phyloP scores from a whole-genome alignment of 345 rosid genomes.

The Chamaenerion angustifolium region DNA sequence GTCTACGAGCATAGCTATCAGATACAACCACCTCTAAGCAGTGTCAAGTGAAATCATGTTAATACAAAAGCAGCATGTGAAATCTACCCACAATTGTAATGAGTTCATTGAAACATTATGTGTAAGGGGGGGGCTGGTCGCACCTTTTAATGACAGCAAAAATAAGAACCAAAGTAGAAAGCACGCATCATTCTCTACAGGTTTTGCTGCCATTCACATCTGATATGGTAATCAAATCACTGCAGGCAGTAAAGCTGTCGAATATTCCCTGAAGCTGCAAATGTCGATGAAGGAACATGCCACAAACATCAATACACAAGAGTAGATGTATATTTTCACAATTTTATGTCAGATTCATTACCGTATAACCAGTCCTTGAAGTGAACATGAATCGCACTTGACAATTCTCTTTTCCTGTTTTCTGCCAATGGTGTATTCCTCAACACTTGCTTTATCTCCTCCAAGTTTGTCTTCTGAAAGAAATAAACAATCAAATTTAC shows the following conservation, averaged over 20 bases:
- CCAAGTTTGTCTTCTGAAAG: constrained; percentile 59
- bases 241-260: constrained; percentile 98
- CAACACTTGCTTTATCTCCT: constrained; percentile 58
- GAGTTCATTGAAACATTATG: too few species aligned
- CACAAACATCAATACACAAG: neutral
- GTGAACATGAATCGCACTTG: constrained; percentile 74
- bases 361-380: constrained; percentile 98
- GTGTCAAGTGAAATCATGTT: too few species aligned
- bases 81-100: too few species aligned
- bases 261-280: constrained; percentile 85
- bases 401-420: constrained; percentile 72
- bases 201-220: constrained; percentile 20
- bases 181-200: constrained; percentile 4
- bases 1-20: too few species aligned
- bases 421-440: constrained; percentile 76
- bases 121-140: too few species aligned
- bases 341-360: constrained; percentile 13
- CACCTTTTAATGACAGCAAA: too few species aligned
- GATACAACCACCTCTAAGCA: too few species aligned
- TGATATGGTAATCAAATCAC: constrained; percentile 21
- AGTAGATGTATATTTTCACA: too few species aligned
- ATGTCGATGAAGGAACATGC: neutral
- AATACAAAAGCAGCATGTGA: too few species aligned
- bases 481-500: neutral
- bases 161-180: constrained; percentile 10